Conservation (phyloP, 768 basidiomycete genomes). For the Collybiopsis confluens region DNA sequence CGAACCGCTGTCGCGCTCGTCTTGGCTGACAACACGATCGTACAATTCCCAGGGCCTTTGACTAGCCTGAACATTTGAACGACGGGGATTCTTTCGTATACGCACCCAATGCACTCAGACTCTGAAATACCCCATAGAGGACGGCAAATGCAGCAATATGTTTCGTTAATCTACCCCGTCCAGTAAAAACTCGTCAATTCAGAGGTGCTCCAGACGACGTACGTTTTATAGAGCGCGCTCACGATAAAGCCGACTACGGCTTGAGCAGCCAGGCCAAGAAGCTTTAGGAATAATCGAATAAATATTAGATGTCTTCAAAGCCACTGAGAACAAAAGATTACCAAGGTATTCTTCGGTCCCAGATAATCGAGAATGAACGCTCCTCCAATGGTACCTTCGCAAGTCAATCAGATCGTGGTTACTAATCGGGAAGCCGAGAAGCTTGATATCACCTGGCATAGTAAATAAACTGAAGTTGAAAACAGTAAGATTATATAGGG, state of each 20-base stretch:
- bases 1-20: conserved; percentile 80
- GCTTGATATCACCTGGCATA: conserved; percentile 40
- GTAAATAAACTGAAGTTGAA: conserved; percentile 47
- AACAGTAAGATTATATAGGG: conserved; percentile 35
- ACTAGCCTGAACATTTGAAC: background rate
- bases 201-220: conserved; percentile 13
- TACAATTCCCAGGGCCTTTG: conserved; percentile 78
- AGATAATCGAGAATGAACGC: conserved; percentile 74
- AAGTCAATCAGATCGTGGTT: too few species aligned
- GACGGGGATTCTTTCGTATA: background rate
- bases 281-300: conserved; percentile 35
- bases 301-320: background rate
- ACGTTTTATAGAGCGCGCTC: conserved; percentile 74
- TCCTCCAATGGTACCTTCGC: conserved; percentile 48
- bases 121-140: conserved; percentile 87
- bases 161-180: conserved; percentile 38
- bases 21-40: conserved; percentile 84
- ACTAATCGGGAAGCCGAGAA: too few species aligned
- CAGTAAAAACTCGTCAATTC: background rate
- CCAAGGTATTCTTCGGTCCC: conserved; percentile 76
- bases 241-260: conserved; percentile 84
- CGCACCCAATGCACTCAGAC: conserved; percentile 79
- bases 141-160: conserved; percentile 74
- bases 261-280: conserved; percentile 61
- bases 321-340: conserved; percentile 19